These are phyloP conservation scores for Metschnikowia colocasiae DNA, from an alignment of 805 yeast genomes.

Conservation along the genomic window DNA sequence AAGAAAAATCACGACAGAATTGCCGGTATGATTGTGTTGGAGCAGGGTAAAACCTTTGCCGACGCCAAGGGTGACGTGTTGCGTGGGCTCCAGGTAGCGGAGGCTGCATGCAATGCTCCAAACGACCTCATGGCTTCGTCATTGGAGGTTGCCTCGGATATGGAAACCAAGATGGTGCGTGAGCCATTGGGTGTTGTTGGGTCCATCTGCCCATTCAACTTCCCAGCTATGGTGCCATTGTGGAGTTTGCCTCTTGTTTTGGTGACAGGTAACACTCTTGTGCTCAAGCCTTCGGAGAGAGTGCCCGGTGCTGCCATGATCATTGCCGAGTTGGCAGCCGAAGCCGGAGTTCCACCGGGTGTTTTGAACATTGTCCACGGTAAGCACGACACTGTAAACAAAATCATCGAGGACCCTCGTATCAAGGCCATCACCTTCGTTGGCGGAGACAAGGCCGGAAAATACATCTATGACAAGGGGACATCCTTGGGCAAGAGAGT, in stretches of 20 bases:
- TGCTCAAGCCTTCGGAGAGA: conserved; percentile 58
- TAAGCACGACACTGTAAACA: conserved; percentile 66
- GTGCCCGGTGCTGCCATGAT: conserved; percentile 81
- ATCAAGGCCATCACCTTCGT: conserved; percentile 76
- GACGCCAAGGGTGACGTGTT: conserved; percentile 74
- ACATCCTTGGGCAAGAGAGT: conserved; percentile 68
- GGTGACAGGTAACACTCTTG: conserved; percentile 69
- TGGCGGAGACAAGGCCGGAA: conserved; percentile 76
- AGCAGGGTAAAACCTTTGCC: conserved; percentile 65
- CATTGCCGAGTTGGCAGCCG: conserved; percentile 64
- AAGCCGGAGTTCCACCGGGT: conserved; percentile 77
- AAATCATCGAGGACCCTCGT: conserved; percentile 65
- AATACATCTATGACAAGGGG: conserved; percentile 65
- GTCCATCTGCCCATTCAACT: conserved; percentile 76
- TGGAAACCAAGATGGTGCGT: conserved; percentile 75
- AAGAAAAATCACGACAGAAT: conserved; percentile 64
- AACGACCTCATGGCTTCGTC: conserved; percentile 60
- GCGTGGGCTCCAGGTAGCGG: conserved; percentile 76
- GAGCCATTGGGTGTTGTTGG: conserved; percentile 75
- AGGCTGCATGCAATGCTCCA: conserved; percentile 65
- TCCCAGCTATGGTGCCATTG: conserved; percentile 77
- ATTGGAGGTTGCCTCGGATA: conserved; percentile 65
- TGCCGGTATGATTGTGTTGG: conserved; percentile 52
- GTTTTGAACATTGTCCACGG: conserved; percentile 73
- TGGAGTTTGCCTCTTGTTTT: conserved; percentile 63